Percentiles rank a stretch among this genome's conserved stretches.
Conservation (phyloP, 73 alveolate species). For the Symbiodinium natans region DNA sequence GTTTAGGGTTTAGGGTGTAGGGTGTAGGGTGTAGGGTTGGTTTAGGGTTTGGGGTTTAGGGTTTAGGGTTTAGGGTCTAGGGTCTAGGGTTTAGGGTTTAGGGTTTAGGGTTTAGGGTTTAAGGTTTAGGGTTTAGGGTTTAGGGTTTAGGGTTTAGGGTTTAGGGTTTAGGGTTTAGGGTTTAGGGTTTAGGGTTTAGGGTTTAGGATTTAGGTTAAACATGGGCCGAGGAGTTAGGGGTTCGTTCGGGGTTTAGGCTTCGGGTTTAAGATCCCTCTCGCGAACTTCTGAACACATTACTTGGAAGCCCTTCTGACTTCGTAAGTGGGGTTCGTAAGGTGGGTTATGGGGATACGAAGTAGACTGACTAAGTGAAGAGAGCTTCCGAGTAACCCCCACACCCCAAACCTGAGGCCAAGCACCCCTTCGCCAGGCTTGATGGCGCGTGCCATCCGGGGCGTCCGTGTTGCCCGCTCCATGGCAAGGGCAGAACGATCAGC, state of each 20-base stretch:
- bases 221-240: no score
- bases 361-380: no score
- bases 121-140: not conserved
- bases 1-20: not conserved
- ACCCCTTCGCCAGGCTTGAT: slow-evolving; percentile 9
- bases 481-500: not conserved
- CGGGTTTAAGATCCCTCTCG: no score
- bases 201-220: not conserved
- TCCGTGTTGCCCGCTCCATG: not conserved
- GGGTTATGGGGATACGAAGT: no score
- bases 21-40: not conserved
- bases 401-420: not conserved
- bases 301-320: no score
- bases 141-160: no score
- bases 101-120: not conserved
- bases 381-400: not conserved
- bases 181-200: not conserved
- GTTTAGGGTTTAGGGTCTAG: not conserved
- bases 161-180: not conserved
- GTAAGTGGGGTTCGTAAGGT: no score
- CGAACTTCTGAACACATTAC: no score
- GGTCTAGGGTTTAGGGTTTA: not conserved
- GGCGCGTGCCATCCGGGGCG: slow-evolving; percentile 1
- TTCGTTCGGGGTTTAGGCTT: no score
- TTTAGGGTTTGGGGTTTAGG: not conserved